phyloP scores from a whole-genome alignment of 768 basidiomycete species.

The Lentinula aciculospora region DNA sequence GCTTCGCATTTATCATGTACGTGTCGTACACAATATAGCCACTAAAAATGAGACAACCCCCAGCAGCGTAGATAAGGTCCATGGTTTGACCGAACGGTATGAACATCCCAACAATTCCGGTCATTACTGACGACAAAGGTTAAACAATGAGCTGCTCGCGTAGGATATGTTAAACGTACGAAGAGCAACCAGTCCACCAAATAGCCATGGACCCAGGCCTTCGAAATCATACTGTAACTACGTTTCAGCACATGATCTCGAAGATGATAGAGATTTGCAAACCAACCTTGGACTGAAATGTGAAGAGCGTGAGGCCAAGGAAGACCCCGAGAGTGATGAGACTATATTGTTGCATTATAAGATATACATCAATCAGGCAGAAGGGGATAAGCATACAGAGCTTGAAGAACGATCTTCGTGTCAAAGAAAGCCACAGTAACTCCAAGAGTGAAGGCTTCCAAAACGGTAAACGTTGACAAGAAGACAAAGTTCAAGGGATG shows the following conservation, averaged over 20 bases:
- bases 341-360: constrained; percentile 25
- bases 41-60: constrained; percentile 79
- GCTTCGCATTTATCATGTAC: constrained; percentile 78
- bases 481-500: constrained; percentile 84
- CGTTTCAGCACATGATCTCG: not conserved
- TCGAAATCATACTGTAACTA: constrained; percentile 84
- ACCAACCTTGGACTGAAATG: constrained; percentile 84
- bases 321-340: constrained; percentile 91
- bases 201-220: constrained; percentile 87
- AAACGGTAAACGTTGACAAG: constrained; percentile 79
- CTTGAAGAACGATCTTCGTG: constrained; percentile 74
- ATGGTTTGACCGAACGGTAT: constrained; percentile 79
- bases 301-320: constrained; percentile 90
- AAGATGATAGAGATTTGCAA: not conserved
- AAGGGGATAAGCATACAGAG: constrained; percentile 48
- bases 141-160: not conserved
- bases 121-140: constrained; percentile 48
- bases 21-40: constrained; percentile 93
- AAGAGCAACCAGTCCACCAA: constrained; percentile 76
- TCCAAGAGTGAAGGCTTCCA: constrained; percentile 92
- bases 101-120: constrained; percentile 78
- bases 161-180: constrained; percentile 33
- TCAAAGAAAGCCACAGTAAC: constrained; percentile 74
- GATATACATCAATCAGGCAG: not conserved
- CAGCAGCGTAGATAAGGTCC: constrained; percentile 76